Evolutionary conservation across 2,329 filamentous ascomycete genomes (phyloP).

Genomic region (Monosporascus sp.): DNA sequence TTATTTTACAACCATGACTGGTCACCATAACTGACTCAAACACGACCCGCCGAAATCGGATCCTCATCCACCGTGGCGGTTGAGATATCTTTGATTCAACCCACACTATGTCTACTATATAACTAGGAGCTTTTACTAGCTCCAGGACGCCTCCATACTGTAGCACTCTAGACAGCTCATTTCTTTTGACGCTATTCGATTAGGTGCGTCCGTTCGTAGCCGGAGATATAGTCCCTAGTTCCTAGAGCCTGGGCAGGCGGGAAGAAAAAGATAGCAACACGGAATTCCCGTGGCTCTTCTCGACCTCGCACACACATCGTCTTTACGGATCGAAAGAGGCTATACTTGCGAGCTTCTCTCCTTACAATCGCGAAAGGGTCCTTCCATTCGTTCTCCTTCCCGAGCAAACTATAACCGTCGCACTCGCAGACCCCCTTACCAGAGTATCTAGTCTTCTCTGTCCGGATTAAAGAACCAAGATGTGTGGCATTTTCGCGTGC

Average conservation of each 20-base stretch:
- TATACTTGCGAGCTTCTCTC: too few species aligned
- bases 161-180: too few species aligned
- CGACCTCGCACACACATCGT: neutral
- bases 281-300: neutral
- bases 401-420: neutral
- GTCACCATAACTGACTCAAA: neutral
- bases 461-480: constrained; percentile 43
- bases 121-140: too few species aligned
- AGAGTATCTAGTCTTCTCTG: constrained; percentile 1
- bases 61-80: neutral
- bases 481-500: constrained; percentile 98
- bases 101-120: neutral
- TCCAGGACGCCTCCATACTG: too few species aligned
- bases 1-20: neutral
- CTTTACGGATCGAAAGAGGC: neutral
- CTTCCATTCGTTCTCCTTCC: neutral
- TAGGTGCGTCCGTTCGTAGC: too few species aligned
- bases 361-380: too few species aligned
- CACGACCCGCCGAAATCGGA: neutral
- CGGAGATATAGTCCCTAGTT: too few species aligned
- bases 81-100: neutral
- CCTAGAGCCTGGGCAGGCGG: neutral
- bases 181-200: too few species aligned
- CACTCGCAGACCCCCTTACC: too few species aligned
- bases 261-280: neutral